These are phyloP conservation scores for Spathaspora hagerdaliae DNA, from an alignment of 805 yeast genomes.

Conservation along the genomic window DNA sequence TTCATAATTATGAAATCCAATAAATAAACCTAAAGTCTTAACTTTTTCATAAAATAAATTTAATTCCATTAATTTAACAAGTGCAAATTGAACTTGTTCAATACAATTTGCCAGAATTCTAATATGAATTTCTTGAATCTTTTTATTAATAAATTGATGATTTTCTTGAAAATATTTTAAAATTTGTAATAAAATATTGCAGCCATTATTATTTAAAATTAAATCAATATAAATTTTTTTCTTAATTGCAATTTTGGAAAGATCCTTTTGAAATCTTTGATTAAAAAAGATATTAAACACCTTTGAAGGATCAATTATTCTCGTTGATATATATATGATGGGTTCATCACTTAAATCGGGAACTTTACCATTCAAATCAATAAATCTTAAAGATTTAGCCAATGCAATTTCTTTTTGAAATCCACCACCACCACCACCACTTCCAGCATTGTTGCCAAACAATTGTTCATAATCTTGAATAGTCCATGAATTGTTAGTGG, in stretches of 20 bases:
- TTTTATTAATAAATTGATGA: neutral
- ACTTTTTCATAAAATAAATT: slow-evolving; percentile 2
- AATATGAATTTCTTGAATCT: slow-evolving; percentile 2
- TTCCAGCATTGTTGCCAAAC: neutral
- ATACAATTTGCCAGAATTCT: slow-evolving; percentile 6
- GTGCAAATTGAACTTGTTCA: slow-evolving; percentile 1
- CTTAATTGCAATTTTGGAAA: neutral
- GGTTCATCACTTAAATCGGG: slow-evolving; percentile 1
- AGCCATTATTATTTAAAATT: slow-evolving; percentile 7
- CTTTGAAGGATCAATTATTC: slow-evolving; percentile 7
- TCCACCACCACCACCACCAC: neutral
- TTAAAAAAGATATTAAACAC: slow-evolving; percentile 3
- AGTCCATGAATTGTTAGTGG: slow-evolving; percentile 2
- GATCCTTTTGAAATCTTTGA: neutral
- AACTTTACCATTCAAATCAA: neutral
- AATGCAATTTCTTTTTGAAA: slow-evolving; percentile 4
- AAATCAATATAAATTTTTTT: slow-evolving; percentile 7
- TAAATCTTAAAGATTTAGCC: slow-evolving; percentile 5
- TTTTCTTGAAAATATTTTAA: slow-evolving; percentile 4
- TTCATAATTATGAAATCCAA: slow-evolving; percentile 5
- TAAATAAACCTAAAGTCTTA: slow-evolving; percentile 6
- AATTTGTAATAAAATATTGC: slow-evolving; percentile 6
- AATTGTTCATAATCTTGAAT: slow-evolving; percentile 8
- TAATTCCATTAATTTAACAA: slow-evolving; percentile 2
- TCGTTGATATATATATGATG: slow-evolving; percentile 4